A percentile compares a stretch with the other conserved stretches of the same genome.
phyloP scores from a whole-genome alignment of 2,329 filamentous ascomycete genomes.

The Phaeosphaeriaceae sp. region DNA sequence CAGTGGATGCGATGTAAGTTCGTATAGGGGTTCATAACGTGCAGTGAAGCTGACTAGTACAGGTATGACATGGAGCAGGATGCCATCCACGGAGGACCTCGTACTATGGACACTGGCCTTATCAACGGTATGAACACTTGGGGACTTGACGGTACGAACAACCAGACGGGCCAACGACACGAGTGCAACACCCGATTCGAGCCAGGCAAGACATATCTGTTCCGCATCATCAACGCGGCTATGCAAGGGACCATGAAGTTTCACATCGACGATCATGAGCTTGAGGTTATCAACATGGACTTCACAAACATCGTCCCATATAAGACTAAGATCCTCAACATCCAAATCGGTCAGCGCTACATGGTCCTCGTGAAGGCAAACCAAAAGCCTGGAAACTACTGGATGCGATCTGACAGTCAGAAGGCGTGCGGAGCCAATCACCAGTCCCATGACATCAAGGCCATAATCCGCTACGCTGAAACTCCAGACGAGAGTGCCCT shows the following conservation, averaged over 20 bases:
- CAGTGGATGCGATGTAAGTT: not conserved
- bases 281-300: constrained; percentile 49
- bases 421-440: constrained; percentile 41
- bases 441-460: constrained; percentile 38
- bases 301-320: constrained; percentile 49
- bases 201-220: constrained; percentile 64
- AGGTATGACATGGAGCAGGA: constrained; percentile 33
- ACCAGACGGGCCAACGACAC: constrained; percentile 35
- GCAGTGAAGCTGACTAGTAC: constrained; percentile 30
- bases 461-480: constrained; percentile 41
- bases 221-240: constrained; percentile 68
- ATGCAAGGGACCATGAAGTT: constrained; percentile 54
- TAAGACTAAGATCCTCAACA: constrained; percentile 43
- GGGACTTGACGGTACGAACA: constrained; percentile 21
- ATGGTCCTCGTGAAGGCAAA: constrained; percentile 30
- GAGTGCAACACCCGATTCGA: constrained; percentile 44
- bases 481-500: constrained; percentile 23
- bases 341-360: constrained; percentile 44
- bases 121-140: constrained; percentile 53
- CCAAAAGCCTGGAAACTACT: constrained; percentile 25
- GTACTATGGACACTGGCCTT: constrained; percentile 47
- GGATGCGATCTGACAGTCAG: constrained; percentile 45
- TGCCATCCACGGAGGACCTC: constrained; percentile 23
- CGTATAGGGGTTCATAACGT: too few species aligned
- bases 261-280: constrained; percentile 50